Base-by-base conservation (phyloP, 768 basidiomycete genomes). In the Lanmaoa rubissima region DNA sequence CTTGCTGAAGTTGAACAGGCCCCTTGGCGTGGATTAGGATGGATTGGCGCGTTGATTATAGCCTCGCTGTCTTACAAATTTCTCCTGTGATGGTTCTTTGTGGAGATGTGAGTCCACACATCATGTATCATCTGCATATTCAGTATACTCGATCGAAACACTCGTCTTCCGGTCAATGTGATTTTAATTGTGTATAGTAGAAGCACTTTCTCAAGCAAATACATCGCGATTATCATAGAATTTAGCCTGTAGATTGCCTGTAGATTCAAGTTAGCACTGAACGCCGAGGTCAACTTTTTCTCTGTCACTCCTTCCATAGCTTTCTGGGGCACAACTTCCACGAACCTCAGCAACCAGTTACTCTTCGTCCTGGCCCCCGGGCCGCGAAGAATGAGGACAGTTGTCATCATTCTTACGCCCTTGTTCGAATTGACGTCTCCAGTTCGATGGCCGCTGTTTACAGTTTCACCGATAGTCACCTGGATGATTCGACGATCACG, bases 361-460 rank as follows among this genome's bases (percentile, higher is more conserved):
- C 42, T 45, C 52, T 31, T 43, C 26, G 17, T 41, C n/a, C 45
- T 19, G 38, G 28, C 26, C 42, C 45, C 39, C 38, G 21, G 21
- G 21, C 21, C 21, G 2, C 21, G 21, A 24, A 24, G 44, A 51
- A 48, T 7, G 26, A 48, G 41, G 36, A 31, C 46, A 19, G 61
- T 52, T 59, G 61, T 95, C 95, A 96, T 96, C 75, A 97, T 98
- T 34, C 95, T 94, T 44, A 98, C 91, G 47, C 95, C 95, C 66
- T 90, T 94, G 76, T 95, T 97, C 64, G 96, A 75, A 66, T 88
- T 92, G 13, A 90, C 86, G 57, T 88, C 80, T 28, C 82, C 83
- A 24, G 21, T 61, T 84, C 79, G 48, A 94, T 82, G 36, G 79
- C 76, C 34, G 76, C 78, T 59, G 21, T 24, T 24, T 24, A 24